phyloP scores from a whole-genome alignment of 164 flowering plant species.

The Magnolia officinalis region DNA sequence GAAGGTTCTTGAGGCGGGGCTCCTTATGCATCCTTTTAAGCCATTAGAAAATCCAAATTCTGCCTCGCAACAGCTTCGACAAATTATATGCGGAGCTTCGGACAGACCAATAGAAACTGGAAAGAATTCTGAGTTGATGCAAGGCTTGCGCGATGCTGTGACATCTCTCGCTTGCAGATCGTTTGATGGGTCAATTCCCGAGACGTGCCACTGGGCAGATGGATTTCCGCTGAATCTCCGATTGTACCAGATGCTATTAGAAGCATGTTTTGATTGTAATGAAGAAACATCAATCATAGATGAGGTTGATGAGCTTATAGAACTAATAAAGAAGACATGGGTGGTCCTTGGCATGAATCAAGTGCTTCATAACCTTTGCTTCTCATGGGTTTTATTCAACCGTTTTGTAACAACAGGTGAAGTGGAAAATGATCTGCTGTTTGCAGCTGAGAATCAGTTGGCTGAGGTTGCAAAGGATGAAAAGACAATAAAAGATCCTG shows the following conservation, averaged over 20 bases:
- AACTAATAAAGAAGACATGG: constrained; percentile 90
- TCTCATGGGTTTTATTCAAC: constrained; percentile 72
- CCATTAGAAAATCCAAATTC: constrained; percentile 43
- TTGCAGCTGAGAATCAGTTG: constrained; percentile 61
- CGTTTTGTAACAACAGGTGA: constrained; percentile 65
- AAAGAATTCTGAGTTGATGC: constrained; percentile 60
- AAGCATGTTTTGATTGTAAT: constrained; percentile 73
- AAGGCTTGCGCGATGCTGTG: constrained; percentile 49
- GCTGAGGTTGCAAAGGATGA: constrained; percentile 66
- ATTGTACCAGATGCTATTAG: constrained; percentile 66
- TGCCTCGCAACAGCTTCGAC: constrained; percentile 46
- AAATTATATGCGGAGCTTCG: constrained; percentile 48
- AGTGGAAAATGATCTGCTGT: constrained; percentile 58
- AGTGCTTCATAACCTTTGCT: constrained; percentile 79
- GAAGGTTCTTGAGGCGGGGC: constrained; percentile 78
- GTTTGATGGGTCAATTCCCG: constrained; percentile 49
- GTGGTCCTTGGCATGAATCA: constrained; percentile 65
- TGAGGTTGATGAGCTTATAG: constrained; percentile 80
- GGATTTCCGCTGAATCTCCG: constrained; percentile 74
- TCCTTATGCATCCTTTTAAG: constrained; percentile 61
- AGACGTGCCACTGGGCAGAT: constrained; percentile 89
- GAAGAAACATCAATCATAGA: constrained; percentile 65
- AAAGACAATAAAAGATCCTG: constrained; percentile 44
- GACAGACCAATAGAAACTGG: constrained; percentile 67
- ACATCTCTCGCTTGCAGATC: constrained; percentile 73